phyloP scores from a whole-genome alignment of 805 yeast genomes.

The Ogataea populi-albae region DNA sequence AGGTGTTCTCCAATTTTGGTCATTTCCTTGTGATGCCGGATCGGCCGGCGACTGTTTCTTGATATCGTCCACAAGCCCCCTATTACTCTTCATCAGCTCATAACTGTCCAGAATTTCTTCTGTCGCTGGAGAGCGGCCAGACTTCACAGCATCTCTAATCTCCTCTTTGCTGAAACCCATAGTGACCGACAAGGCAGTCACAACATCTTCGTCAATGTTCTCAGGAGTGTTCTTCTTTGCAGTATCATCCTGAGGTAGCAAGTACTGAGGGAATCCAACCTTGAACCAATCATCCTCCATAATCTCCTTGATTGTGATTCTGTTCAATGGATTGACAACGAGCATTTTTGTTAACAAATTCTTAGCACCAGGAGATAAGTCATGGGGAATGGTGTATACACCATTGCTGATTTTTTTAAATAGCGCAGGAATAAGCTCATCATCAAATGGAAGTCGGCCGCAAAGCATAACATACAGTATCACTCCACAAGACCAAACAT shows the following conservation, averaged over 20 bases:
- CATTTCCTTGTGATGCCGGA: constrained; percentile 5
- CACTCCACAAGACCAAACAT: constrained; percentile 97
- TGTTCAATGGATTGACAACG: constrained; percentile 89
- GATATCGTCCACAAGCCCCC: constrained; percentile 62
- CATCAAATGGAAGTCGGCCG: constrained; percentile 94
- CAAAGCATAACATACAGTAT: constrained; percentile 93
- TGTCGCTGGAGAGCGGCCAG: constrained; percentile 42
- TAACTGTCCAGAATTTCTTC: constrained; percentile 88
- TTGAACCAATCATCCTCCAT: constrained; percentile 95
- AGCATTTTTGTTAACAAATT: constrained; percentile 82
- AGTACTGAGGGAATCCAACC: constrained; percentile 73
- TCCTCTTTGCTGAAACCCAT: constrained; percentile 91
- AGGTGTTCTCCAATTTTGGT: constrained; percentile 31
- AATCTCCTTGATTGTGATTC: constrained; percentile 89
- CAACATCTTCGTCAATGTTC: constrained; percentile 71
- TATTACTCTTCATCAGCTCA: constrained; percentile 76
- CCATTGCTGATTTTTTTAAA: constrained; percentile 93
- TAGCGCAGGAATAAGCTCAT: constrained; percentile 90
- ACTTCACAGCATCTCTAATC: constrained; percentile 60
- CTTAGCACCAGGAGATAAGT: constrained; percentile 81
- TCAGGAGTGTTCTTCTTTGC: constrained; percentile 29
- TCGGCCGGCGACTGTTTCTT: constrained; percentile 34
- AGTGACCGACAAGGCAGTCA: constrained; percentile 68
- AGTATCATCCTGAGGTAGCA: constrained; percentile 56
- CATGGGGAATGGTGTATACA: constrained; percentile 86